A percentile compares a stretch with the other conserved stretches of the same genome.
Evolutionary conservation across 441 rosid genomes (phyloP).

Genomic region (Capsella rubella): DNA sequence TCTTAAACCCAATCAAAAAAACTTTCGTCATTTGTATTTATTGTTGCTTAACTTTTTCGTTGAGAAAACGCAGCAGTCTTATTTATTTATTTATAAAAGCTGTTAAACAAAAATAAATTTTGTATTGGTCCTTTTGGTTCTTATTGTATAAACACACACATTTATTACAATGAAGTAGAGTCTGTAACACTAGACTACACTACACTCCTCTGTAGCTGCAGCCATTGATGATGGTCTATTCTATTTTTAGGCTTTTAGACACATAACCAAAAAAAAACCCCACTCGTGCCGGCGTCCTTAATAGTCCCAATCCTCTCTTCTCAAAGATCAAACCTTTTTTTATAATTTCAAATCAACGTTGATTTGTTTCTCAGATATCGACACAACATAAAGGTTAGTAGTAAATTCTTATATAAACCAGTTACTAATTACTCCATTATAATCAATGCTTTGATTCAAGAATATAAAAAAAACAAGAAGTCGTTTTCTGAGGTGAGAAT

Average conservation of each 20-base stretch:
- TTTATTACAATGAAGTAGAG: slow-evolving; percentile 23
- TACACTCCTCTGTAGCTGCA: slow-evolving; percentile 23
- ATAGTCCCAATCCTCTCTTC: slow-evolving; percentile 25
- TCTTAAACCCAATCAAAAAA: background rate
- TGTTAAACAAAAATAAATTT: background rate
- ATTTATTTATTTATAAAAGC: background rate
- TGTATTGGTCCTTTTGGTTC: background rate
- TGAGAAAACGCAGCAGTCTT: background rate
- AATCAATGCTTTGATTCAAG: too few relatives aligned
- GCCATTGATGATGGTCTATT: slow-evolving; percentile 43
- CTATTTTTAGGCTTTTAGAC: slow-evolving; percentile 37
- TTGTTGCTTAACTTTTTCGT: slow-evolving; percentile 23
- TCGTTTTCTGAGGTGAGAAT: slow-evolving; percentile 50
- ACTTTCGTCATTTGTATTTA: slow-evolving; percentile 37
- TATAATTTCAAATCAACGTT: background rate
- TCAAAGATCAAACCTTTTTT: too few relatives aligned
- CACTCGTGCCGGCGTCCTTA: slow-evolving; percentile 43
- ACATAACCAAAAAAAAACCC: slow-evolving; percentile 31
- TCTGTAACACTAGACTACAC: slow-evolving; percentile 21
- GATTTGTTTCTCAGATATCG: slow-evolving; percentile 24
- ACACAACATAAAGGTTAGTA: slow-evolving; percentile 31
- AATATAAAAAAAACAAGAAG: slow-evolving; percentile 1
- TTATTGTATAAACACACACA: background rate
- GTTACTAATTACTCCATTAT: too few relatives aligned
- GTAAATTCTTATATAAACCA: background rate